Percentiles rank a stretch among this genome's conserved stretches.
Evolutionary conservation across 1,284 basidiomycete species (phyloP).

Genomic region (Takashimella tepidaria): DNA sequence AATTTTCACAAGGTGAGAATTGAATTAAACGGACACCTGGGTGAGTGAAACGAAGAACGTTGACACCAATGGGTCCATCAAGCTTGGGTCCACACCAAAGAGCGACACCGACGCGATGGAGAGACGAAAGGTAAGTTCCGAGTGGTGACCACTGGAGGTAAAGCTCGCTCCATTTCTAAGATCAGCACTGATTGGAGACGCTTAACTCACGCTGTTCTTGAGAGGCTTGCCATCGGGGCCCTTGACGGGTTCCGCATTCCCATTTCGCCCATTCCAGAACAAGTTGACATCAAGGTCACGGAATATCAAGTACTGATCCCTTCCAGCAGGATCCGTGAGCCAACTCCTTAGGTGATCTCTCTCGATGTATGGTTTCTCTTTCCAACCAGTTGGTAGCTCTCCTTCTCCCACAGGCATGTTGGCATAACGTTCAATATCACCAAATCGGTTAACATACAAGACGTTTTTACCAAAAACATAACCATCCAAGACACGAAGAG

Average conservation of each 20-base stretch:
- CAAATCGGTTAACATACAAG: conserved; percentile 85
- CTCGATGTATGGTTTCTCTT: conserved; percentile 65
- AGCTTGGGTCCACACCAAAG: conserved; percentile 77
- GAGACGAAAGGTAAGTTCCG: conserved; percentile 88
- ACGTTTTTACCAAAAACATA: conserved; percentile 87
- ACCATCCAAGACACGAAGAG: conserved; percentile 74
- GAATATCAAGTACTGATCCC: conserved; percentile 95
- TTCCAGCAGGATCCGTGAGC: conserved; percentile 85
- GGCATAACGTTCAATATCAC: conserved; percentile 82
- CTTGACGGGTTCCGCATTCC: conserved; percentile 72
- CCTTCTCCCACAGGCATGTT: conserved; percentile 76
- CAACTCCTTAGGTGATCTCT: conserved; percentile 94
- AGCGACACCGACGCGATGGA: conserved; percentile 92
- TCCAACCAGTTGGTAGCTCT: conserved; percentile 59
- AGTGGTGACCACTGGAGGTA: conserved; percentile 97
- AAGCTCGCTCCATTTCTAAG: conserved; percentile 89
- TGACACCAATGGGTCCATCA: conserved; percentile 43
- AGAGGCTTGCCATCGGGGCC: conserved; percentile 51
- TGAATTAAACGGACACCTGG: conserved; percentile 93
- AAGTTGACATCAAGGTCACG: conserved; percentile 87
- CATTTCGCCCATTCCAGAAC: conserved; percentile 89
- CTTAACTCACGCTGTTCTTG: conserved; percentile 33
- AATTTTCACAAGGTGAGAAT: conserved; percentile 96
- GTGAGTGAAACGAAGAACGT: conserved; percentile 73
- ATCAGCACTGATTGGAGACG: conserved; percentile 13